Evolutionary conservation across 441 rosid genomes (phyloP).

Genomic region (Euphorbia corollata): DNA sequence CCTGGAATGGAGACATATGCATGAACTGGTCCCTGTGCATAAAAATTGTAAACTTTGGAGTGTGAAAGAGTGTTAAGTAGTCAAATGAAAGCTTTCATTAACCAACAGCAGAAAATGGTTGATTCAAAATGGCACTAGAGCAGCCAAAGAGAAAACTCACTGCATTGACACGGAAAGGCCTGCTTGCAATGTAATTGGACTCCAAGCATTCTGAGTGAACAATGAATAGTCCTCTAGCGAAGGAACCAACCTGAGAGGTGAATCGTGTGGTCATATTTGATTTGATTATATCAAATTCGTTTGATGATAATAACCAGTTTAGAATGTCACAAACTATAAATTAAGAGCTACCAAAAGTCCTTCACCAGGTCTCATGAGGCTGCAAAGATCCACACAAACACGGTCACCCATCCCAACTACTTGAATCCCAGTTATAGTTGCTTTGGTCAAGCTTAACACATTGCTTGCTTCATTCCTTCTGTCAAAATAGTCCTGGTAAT

Average conservation of each 20-base stretch:
- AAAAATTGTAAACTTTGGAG: not conserved
- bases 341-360: constrained; percentile 63
- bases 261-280: not conserved
- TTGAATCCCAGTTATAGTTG: constrained; percentile 47
- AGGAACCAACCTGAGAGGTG: constrained; percentile 66
- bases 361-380: constrained; percentile 89
- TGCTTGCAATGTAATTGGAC: constrained; percentile 78
- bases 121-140: no score
- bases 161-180: constrained; percentile 88
- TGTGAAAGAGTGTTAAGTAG: not conserved
- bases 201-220: constrained; percentile 87
- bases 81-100: not conserved
- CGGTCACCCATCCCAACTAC: constrained; percentile 84
- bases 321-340: constrained; percentile 11
- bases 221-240: constrained; percentile 87
- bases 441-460: constrained; percentile 49
- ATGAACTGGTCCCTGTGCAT: constrained; percentile 74
- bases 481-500: constrained; percentile 69
- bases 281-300: not conserved
- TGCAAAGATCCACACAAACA: constrained; percentile 89
- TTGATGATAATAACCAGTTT: not conserved
- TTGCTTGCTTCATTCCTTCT: constrained; percentile 56
- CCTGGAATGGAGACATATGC: constrained; percentile 74
- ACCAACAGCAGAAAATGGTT: not conserved
- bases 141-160: no score